phyloP scores from a whole-genome alignment of 1,284 basidiomycete genomes.

The Wolfiporia cocos region DNA sequence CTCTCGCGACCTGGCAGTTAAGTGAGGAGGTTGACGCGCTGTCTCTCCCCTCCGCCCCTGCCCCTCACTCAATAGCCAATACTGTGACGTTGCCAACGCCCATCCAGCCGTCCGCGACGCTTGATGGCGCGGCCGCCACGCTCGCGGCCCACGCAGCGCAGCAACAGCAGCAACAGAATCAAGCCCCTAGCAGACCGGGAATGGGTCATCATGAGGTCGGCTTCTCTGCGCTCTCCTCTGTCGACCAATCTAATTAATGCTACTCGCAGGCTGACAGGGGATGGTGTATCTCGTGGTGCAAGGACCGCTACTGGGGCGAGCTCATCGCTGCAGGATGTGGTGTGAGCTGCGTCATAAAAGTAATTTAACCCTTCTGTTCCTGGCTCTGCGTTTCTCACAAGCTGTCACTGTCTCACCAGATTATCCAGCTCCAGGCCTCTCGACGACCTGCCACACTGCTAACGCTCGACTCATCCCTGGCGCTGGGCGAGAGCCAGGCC shows the following conservation, averaged over 20 bases:
- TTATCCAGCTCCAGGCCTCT: constrained; percentile 55
- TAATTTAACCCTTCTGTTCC: too few species aligned
- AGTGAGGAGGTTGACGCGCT: constrained; percentile 76
- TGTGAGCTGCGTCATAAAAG: constrained; percentile 68
- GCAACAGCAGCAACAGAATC: constrained; percentile 38
- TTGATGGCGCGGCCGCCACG: constrained; percentile 52
- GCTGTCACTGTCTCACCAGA: constrained; percentile 33
- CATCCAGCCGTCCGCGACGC: constrained; percentile 51
- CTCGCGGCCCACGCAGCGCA: constrained; percentile 58
- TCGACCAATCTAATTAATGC: background rate
- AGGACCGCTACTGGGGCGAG: constrained; percentile 91
- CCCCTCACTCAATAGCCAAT: constrained; percentile 39
- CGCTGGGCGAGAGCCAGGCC: constrained; percentile 23
- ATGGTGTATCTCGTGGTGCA: constrained; percentile 92
- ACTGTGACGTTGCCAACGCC: constrained; percentile 60
- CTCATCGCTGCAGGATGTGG: constrained; percentile 75
- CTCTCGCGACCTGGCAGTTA: constrained; percentile 75
- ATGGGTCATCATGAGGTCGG: constrained; percentile 51
- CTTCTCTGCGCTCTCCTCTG: too few species aligned
- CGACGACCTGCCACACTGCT: constrained; percentile 32
- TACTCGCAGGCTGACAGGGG: constrained; percentile 65
- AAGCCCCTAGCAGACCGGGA: constrained; percentile 39
- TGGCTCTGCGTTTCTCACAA: too few species aligned
- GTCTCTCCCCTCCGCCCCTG: constrained; percentile 40
- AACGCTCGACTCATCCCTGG: constrained; percentile 26